These are phyloP conservation scores for Capsicum pubescens DNA, from an alignment of 257 asterid species.

Conservation along the genomic window DNA sequence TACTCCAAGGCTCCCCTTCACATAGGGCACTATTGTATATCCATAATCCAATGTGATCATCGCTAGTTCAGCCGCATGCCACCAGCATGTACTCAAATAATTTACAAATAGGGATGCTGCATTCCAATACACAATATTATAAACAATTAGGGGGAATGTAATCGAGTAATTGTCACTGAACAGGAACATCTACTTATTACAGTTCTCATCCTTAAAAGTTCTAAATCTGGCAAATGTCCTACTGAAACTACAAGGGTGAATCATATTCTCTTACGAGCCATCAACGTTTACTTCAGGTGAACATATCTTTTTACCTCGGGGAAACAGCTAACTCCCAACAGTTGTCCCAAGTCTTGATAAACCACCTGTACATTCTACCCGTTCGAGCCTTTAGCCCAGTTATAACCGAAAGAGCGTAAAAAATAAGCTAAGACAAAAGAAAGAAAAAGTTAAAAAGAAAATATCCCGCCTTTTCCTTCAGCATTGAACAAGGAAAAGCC, in stretches of 20 bases:
- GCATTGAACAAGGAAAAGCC: background rate
- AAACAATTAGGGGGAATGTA: background rate
- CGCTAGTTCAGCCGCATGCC: background rate
- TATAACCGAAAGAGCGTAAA: background rate
- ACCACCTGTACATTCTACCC: background rate
- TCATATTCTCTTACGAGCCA: background rate
- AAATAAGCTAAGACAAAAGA: background rate
- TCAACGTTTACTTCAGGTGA: background rate
- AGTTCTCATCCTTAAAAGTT: conserved; percentile 8
- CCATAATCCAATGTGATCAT: background rate
- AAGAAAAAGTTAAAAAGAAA: background rate
- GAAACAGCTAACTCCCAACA: background rate
- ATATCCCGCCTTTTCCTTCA: background rate
- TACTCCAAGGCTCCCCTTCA: too few relatives aligned
- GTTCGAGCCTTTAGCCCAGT: background rate
- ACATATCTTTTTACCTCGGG: background rate
- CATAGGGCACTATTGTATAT: background rate
- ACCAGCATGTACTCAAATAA: background rate
- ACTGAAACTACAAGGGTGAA: conserved; percentile 7
- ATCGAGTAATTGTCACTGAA: background rate
- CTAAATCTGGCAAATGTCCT: background rate
- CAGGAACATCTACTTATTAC: background rate
- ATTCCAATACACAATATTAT: background rate
- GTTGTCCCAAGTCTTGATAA: background rate
- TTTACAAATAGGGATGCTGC: background rate